Evolutionary conservation across 2,329 filamentous ascomycete species (phyloP), one percentile per base, ranked within the genome.

Genomic region (Colletotrichum sublineola): DNA sequence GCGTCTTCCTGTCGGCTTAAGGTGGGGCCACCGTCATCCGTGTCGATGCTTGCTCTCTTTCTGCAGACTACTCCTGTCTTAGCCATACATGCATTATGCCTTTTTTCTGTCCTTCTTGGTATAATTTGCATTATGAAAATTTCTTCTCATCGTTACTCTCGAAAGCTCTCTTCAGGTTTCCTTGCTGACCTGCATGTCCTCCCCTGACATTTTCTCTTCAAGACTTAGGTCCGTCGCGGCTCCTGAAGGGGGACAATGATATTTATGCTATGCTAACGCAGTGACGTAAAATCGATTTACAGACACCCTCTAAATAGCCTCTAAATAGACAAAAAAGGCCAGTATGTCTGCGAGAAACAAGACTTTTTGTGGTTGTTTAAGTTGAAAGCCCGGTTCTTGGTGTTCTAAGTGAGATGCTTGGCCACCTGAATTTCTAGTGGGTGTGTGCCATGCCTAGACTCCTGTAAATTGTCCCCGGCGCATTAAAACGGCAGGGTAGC

Each of bases 401-500:
- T 24, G 9, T 8, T n/a, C 5, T 2, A 57, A 40, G 11, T 18
- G 50, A 53, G 14, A 14, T 31, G 7, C 50, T 33, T 53, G 29
- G 20, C 29, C 29, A 18, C 29, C 50, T 5, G 29, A 18, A 20
- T 53, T 53, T 53, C 24, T 24, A 24, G 20, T 57, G 11, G 53
- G 33, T 20, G 36, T 57, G 20, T 15, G 12, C n/a, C 31, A 38
- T 24, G 50, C 15, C 24, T 44, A 15, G 31, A 36, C 24, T 33
- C 44, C 44, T 36, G 29, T 40, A 11, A 40, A 14, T 44, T 50
- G 57, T 12, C 20, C 15, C 29, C 24, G 24, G 33, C 5, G 48
- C 29, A 46, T 5, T 52, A 14, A 20, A 44, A 29, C n/a, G 31
- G 29, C 69, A 72, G 71, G 67, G 57, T 71, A 58, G 71, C 72